Evolutionary conservation across 805 yeast genomes (phyloP).

Genomic region (Wickerhamomyces rabaulensis): DNA sequence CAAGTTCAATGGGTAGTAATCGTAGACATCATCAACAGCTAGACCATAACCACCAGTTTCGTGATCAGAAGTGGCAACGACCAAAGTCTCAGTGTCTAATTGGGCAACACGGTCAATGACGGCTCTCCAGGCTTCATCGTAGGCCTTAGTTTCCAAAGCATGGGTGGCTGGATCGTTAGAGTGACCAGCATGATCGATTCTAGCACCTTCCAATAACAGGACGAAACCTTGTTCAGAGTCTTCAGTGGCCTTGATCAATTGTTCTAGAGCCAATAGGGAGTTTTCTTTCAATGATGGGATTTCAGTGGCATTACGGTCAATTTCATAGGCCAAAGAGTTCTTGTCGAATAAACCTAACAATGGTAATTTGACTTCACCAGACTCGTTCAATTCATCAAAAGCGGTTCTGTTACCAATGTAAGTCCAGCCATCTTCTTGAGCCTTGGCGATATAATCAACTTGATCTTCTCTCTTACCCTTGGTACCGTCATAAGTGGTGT

Average conservation of each 20-base stretch:
- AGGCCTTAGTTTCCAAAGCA: conserved; percentile 81
- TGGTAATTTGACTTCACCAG: conserved; percentile 63
- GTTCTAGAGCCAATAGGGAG: conserved; percentile 65
- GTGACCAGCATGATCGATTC: conserved; percentile 95
- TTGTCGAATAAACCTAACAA: conserved; percentile 68
- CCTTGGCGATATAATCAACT: conserved; percentile 60
- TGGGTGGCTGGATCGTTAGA: conserved; percentile 92
- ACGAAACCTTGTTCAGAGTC: conserved; percentile 83
- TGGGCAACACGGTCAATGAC: conserved; percentile 63
- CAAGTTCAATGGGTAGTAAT: conserved; percentile 79
- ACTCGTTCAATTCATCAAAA: conserved; percentile 45
- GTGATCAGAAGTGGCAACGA: conserved; percentile 84
- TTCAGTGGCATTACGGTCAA: conserved; percentile 58
- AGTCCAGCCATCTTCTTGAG: conserved; percentile 57
- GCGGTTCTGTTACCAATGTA: conserved; percentile 52
- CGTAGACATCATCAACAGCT: conserved; percentile 76
- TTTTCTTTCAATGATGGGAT: conserved; percentile 78
- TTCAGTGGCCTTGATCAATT: conserved; percentile 60
- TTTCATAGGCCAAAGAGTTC: conserved; percentile 72
- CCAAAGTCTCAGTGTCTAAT: conserved; percentile 70
- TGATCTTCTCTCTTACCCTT: conserved; percentile 65
- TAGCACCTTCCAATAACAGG: conserved; percentile 79
- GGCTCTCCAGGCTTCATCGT: conserved; percentile 71
- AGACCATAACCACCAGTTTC: conserved; percentile 90
- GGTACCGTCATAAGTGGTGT: conserved; percentile 24